Base-by-base conservation (phyloP, 768 basidiomycete genomes). In the Psilocybe azurescens region DNA sequence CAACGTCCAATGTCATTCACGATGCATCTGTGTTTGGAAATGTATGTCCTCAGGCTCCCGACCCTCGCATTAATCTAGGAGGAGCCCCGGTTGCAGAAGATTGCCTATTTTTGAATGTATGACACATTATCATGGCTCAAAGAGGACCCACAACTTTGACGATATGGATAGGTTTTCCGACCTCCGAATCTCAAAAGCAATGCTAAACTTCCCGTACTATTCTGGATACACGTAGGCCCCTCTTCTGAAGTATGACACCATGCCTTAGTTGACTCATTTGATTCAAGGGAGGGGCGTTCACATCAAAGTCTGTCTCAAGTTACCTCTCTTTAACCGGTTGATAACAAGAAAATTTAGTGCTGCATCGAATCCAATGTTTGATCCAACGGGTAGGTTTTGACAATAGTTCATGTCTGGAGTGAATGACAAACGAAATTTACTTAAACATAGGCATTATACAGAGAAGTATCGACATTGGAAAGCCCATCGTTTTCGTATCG, bases 401-500 rank as follows among this genome's bases (percentile, higher is more conserved):
- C 30, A 3, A 20, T 28, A 5, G 16, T 16, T 24, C 28, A 1
- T 14, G 18, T 32, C 44, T 11, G 4, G 14, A 3, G 16, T 36
- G 18, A 30, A 28, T 36, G 1, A 24, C 24, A 24, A 24, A 24
- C 20, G 30, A 14, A n/a, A 39, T 2, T 14, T 13, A 8, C 28
- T 28, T 24, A 1, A 10, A 18, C 3, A n/a, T 56, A 87, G 85
- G 74, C 8, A 78, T 86, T n/a, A 68, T 87, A 32, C 76, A 79
- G 36, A 70, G 81, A 20, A 86, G 86, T 55, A 74, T 80, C 2
- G 72, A 74, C 0, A 78, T 76, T 7, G 74, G 75, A 3, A 84
- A 83, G 50, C 86, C 85, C 0, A 82, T 86, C n/a, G 73, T 87
- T 16, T 84, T 86, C 65, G 82, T 86, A 38, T 83, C 83, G 2